Evolutionary conservation across 148 eudicot genomes (phyloP), one percentile per base, ranked within the genome.

Genomic region (Amaranthus hypochondriacus): DNA sequence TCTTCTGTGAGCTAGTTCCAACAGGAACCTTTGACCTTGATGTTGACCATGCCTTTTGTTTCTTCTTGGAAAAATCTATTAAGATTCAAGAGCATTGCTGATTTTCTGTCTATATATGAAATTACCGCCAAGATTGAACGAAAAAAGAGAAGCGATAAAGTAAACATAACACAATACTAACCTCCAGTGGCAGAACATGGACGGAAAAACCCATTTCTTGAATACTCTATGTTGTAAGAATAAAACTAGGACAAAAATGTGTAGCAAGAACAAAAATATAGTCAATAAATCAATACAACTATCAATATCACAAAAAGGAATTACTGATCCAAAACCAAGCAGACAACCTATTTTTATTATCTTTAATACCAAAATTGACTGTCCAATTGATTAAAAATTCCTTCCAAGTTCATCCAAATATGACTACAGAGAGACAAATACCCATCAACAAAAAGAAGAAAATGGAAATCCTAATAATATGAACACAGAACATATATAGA

Each of bases 31-130:
- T 87, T 43, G 86, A 52, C 78, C 82, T 84, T 42, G 93, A 66
- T 21, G 83, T 78, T 28, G 88, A 85, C 76, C 72, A 69, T 79
- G 71, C 92, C 72, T 80, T 83, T 48, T 44, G 87, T 73, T 81
- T 83, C 73, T 79, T 87, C 81, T 81, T 89, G 54, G 96, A 87
- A 66, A 84, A 90, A 65, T 92, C 99, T 95, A 80, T 67, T 59
- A 15, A 75, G 21, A 47, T 6, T 47, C 52, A 65, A 12, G 68
- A 65, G 46, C 72, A 73, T 68, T 67, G 73, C 68, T 21, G 21
- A 68, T 57, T 42, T 28, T 46, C 65, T 10, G 66, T 76, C 42
- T 39, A 58, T 48, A 42, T 48, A 56, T 60, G 54, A 59, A 60
- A 65, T 49, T 46, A 63, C 6, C 4, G 57, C 57, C 4, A 48